phyloP scores from a whole-genome alignment of 495 filamentous ascomycete genomes.

The Staphylotrichum longicolle region DNA sequence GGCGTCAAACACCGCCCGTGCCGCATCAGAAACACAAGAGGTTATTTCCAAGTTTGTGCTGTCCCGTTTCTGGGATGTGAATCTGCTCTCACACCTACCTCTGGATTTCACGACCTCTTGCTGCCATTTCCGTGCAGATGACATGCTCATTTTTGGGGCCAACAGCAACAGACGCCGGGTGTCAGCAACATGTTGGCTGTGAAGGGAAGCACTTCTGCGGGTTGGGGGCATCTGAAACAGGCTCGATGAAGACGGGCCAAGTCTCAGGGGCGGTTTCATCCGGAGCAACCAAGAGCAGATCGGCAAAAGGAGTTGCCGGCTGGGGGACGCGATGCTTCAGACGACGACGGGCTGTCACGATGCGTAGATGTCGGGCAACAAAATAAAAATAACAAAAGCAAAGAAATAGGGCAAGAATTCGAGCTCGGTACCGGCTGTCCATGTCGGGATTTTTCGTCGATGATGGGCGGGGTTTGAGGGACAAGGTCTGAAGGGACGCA shows the following conservation, averaged over 20 bases:
- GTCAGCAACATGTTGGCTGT: neutral
- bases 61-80: too few species aligned
- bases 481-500: too few species aligned
- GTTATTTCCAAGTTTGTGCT: neutral
- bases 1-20: neutral
- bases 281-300: neutral
- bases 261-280: slow-evolving; percentile 2
- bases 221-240: slow-evolving; percentile 6
- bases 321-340: too few species aligned
- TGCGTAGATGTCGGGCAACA: too few species aligned
- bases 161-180: neutral
- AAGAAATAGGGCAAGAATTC: too few species aligned
- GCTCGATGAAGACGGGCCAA: neutral
- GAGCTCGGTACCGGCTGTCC: too few species aligned
- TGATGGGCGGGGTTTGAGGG: too few species aligned
- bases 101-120: too few species aligned
- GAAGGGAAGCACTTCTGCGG: neutral
- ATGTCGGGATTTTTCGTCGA: too few species aligned
- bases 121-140: too few species aligned
- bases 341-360: too few species aligned
- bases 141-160: neutral
- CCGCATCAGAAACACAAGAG: neutral
- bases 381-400: neutral
- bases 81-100: too few species aligned
- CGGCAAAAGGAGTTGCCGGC: neutral